phyloP scores from a whole-genome alignment of 768 basidiomycete genomes.

The Mrakia blollopis region DNA sequence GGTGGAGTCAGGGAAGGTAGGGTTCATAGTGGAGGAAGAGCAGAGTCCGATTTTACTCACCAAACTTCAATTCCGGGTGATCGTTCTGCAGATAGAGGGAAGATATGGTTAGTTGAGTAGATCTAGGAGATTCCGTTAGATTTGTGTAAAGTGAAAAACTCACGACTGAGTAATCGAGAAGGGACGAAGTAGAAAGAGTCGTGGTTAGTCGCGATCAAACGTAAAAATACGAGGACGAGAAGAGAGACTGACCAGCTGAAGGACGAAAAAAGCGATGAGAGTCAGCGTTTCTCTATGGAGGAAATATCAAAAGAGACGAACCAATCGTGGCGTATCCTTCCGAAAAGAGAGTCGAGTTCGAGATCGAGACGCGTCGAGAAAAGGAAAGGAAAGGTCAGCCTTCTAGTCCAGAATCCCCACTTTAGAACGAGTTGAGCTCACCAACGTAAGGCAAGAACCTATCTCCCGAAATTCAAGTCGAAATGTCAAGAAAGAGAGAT shows the following conservation, averaged over 20 bases:
- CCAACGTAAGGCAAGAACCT: conserved; percentile 5
- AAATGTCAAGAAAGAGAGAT: not conserved
- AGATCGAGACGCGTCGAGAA: not conserved
- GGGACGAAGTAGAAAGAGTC: not conserved
- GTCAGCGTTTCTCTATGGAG: no score
- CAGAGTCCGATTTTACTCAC: not conserved
- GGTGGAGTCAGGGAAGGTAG: not conserved
- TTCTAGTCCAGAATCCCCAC: not conserved
- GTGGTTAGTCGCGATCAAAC: not conserved
- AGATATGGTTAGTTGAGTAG: not conserved
- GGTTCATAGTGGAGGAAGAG: not conserved
- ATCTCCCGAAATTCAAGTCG: not conserved
- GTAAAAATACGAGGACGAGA: no score
- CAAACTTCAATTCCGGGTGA: conserved; percentile 21
- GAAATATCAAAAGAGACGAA: not conserved
- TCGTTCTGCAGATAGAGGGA: conserved; percentile 19
- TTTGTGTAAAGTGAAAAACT: not conserved
- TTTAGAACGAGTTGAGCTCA: not conserved
- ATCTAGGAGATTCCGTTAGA: not conserved
- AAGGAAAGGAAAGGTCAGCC: not conserved
- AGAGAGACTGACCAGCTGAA: not conserved
- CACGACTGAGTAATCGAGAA: not conserved
- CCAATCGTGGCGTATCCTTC: conserved; percentile 28
- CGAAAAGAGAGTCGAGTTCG: no score
- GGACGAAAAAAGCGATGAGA: no score